Percentiles rank a stretch among this genome's conserved stretches.
Conservation (phyloP, 2,329 filamentous ascomycete species). For the Pseudopithomyces maydicus region DNA sequence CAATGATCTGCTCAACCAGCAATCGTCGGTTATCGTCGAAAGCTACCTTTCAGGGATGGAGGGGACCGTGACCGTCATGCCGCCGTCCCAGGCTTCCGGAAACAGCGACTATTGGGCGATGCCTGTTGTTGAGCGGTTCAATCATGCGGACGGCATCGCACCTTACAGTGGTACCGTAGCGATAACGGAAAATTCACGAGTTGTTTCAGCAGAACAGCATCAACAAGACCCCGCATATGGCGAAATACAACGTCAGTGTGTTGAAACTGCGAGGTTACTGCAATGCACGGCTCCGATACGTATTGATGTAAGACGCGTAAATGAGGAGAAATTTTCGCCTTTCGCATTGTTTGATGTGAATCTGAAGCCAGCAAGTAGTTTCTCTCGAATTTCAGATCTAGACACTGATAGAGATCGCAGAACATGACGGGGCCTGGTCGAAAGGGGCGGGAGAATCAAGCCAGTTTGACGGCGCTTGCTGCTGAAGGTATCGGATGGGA, state of each 20-base stretch:
- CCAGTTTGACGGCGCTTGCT: slow-evolving; percentile 53
- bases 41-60: slow-evolving; percentile 57
- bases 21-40: slow-evolving; percentile 51
- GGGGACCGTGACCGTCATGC: slow-evolving; percentile 59
- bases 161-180: slow-evolving; percentile 57
- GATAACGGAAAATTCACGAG: slow-evolving; percentile 54
- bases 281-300: slow-evolving; percentile 52
- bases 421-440: slow-evolving; percentile 57
- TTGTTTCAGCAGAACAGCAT: slow-evolving; percentile 40
- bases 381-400: not conserved
- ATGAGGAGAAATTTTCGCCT: slow-evolving; percentile 15
- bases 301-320: slow-evolving; percentile 53
- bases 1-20: slow-evolving; percentile 42
- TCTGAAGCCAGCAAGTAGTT: slow-evolving; percentile 54
- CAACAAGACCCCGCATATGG: slow-evolving; percentile 39
- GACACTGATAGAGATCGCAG: slow-evolving; percentile 21
- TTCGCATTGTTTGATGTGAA: slow-evolving; percentile 60
- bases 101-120: slow-evolving; percentile 49
- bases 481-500: slow-evolving; percentile 52
- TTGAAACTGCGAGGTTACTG: slow-evolving; percentile 47
- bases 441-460: slow-evolving; percentile 55
- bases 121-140: slow-evolving; percentile 54
- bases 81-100: slow-evolving; percentile 40
- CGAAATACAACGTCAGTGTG: slow-evolving; percentile 46
- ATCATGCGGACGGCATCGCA: slow-evolving; percentile 54